A percentile compares a stretch with the other conserved stretches of the same genome.
These are phyloP conservation scores for Aspergillus sp. DNA, from an alignment of 2,329 filamentous ascomycete species.

Conservation along the genomic window DNA sequence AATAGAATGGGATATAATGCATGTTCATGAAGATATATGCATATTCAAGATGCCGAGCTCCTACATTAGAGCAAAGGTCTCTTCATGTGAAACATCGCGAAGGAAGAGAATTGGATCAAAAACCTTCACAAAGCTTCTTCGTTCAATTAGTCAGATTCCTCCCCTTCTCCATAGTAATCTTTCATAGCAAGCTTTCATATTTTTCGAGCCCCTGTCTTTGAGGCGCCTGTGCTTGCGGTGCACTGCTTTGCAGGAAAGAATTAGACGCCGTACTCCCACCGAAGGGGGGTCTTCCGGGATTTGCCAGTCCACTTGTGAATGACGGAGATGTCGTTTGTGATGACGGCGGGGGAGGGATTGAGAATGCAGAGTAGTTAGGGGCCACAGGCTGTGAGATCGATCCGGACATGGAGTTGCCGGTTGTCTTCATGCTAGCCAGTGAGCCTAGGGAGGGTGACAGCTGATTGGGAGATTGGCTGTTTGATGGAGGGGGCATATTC, in stretches of 20 bases:
- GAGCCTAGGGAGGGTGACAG: constrained; percentile 23
- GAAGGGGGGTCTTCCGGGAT: constrained; percentile 19
- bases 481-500: constrained; percentile 13
- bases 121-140: neutral
- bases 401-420: constrained; percentile 16
- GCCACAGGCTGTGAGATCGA: constrained; percentile 17
- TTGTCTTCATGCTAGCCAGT: constrained; percentile 25
- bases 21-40: constrained; percentile 3
- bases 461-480: constrained; percentile 13
- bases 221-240: constrained; percentile 22
- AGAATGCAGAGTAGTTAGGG: constrained; percentile 37
- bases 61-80: constrained; percentile 1
- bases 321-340: constrained; percentile 14
- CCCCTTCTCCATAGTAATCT: no score
- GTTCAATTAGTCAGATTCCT: neutral
- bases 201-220: constrained; percentile 52
- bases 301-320: constrained; percentile 17
- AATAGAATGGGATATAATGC: constrained; percentile 10
- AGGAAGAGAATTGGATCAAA: neutral
- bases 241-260: constrained; percentile 26
- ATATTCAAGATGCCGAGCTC: neutral
- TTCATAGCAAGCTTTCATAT: constrained; percentile 53
- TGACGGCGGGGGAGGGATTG: constrained; percentile 44
- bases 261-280: constrained; percentile 14
- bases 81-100: constrained; percentile 5